Percentiles rank a stretch among this genome's conserved stretches.
Conservation (phyloP, 2,329 filamentous ascomycete species). For the Coccinonectria pachysandricola region DNA sequence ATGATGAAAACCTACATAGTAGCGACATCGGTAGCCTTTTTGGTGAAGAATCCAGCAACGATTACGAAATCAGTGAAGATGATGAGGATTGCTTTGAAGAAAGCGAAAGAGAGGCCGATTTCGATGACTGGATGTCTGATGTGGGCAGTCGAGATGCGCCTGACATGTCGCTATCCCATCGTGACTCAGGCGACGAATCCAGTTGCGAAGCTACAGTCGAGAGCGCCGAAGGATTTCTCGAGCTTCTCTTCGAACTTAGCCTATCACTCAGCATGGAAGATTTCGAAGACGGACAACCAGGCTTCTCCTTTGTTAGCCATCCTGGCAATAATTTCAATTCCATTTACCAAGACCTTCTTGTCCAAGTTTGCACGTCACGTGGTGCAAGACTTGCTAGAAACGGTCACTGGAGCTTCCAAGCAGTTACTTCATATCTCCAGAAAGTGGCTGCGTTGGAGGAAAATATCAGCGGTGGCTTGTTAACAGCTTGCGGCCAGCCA, state of each 20-base stretch:
- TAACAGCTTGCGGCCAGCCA: background rate
- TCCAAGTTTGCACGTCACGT: background rate
- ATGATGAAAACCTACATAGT: background rate
- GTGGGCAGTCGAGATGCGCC: background rate
- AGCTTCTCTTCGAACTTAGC: conserved; percentile 1
- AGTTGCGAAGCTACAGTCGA: background rate
- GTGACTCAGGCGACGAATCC: background rate
- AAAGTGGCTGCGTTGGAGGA: too few species aligned
- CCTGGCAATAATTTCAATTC: background rate
- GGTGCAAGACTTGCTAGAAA: background rate
- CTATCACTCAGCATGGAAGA: background rate
- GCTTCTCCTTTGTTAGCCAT: conserved; percentile 1
- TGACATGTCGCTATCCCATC: background rate
- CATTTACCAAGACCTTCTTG: background rate
- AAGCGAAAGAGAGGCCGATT: background rate
- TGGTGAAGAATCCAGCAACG: conserved; percentile 1
- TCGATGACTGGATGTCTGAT: too few species aligned
- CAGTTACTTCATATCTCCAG: background rate
- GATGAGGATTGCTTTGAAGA: background rate
- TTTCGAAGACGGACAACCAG: conserved; percentile 1
- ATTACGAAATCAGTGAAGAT: background rate
- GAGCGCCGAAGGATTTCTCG: background rate
- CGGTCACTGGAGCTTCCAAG: background rate
- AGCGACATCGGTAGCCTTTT: background rate
- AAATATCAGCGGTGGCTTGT: background rate